A percentile compares a stretch with the other conserved stretches of the same genome.
Conservation (phyloP, 345 rosid genomes). For the Acer saccharum region DNA sequence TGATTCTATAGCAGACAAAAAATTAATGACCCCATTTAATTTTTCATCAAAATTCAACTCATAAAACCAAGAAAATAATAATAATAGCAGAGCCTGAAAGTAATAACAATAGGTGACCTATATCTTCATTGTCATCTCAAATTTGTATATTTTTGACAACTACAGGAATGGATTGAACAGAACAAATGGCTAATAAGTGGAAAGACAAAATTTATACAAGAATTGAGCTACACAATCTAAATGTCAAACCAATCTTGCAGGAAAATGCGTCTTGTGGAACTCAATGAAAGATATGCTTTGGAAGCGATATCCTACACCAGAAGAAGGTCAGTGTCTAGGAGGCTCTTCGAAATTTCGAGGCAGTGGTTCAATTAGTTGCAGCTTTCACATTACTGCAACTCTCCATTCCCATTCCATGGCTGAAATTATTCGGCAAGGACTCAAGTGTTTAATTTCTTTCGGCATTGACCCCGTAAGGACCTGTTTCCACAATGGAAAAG, state of each 20-base stretch:
- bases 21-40: too few relatives aligned
- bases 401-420: constrained; percentile 24
- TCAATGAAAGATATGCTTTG: not conserved
- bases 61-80: too few relatives aligned
- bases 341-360: not conserved
- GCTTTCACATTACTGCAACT: constrained; percentile 11
- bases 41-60: too few relatives aligned
- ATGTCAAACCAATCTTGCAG: not conserved
- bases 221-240: not conserved
- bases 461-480: constrained; percentile 98
- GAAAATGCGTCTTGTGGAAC: not conserved
- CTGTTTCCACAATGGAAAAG: constrained; percentile 34
- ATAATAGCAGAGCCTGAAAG: too few relatives aligned
- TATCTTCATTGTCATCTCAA: too few relatives aligned
- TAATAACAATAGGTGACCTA: too few relatives aligned
- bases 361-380: constrained; percentile 1
- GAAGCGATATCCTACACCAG: not conserved
- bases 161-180: not conserved
- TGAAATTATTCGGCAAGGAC: constrained; percentile 62
- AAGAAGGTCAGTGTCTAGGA: not conserved
- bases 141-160: not conserved
- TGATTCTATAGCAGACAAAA: too few relatives aligned
- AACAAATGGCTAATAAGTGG: not conserved
- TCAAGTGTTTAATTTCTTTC: constrained; percentile 82
- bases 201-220: not conserved